phyloP scores from a whole-genome alignment of 345 rosid genomes.

The Heritiera fomes region DNA sequence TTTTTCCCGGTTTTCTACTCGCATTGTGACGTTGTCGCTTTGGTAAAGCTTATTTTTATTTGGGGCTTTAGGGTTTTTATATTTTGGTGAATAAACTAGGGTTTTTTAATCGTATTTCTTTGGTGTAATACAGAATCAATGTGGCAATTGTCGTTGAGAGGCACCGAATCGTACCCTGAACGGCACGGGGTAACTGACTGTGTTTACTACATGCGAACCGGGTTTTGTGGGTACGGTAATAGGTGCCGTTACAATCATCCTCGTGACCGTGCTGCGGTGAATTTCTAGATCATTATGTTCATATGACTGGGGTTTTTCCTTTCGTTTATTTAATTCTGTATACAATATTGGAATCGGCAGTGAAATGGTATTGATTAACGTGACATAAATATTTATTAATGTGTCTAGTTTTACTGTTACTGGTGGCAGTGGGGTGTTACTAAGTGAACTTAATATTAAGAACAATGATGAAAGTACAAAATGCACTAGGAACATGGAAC shows the following conservation, averaged over 20 bases:
- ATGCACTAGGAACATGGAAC: background rate
- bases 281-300: background rate
- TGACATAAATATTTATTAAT: background rate
- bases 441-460: background rate
- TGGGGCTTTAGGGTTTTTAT: conserved; percentile 31
- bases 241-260: conserved; percentile 99
- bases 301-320: background rate
- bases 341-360: background rate
- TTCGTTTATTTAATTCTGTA: background rate
- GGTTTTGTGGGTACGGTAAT: conserved; percentile 73
- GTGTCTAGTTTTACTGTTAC: background rate
- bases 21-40: background rate
- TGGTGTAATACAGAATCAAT: conserved; percentile 58
- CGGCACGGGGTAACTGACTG: conserved; percentile 79
- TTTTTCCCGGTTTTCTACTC: conserved; percentile 13
- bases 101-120: conserved; percentile 26
- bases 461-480: background rate
- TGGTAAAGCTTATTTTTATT: conserved; percentile 27
- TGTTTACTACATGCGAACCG: conserved; percentile 89
- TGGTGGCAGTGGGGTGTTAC: background rate
- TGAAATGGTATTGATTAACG: background rate
- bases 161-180: conserved; percentile 66
- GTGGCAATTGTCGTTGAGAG: conserved; percentile 68
- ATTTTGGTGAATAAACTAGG: conserved; percentile 37
- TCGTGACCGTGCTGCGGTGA: conserved; percentile 82